Percentiles rank a stretch among this genome's conserved stretches.
Conservation (phyloP, 202 grass and related monocot genomes). For the Panicum virgatum region DNA sequence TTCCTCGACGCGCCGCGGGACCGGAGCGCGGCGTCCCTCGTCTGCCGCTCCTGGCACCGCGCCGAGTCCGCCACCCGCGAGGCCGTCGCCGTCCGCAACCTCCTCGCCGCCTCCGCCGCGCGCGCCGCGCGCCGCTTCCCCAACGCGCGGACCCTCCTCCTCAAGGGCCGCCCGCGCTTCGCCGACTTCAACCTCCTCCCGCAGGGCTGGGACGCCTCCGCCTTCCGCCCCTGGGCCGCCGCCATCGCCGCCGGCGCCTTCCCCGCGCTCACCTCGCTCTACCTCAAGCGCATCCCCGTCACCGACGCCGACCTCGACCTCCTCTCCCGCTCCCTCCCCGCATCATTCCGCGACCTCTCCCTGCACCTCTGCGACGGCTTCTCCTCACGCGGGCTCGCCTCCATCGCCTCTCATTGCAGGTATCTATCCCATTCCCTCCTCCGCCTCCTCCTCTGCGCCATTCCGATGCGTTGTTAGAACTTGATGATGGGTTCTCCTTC, state of each 20-base stretch:
- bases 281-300: constrained; percentile 82
- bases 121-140: constrained; percentile 70
- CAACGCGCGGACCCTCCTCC: constrained; percentile 53
- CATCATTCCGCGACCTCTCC: constrained; percentile 62
- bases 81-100: constrained; percentile 68
- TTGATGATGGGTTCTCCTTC: not conserved
- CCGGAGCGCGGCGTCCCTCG: constrained; percentile 72
- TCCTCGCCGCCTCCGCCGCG: constrained; percentile 66
- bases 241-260: constrained; percentile 48
- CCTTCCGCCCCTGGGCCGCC: constrained; percentile 70
- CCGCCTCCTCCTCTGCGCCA: not conserved
- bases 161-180: constrained; percentile 87
- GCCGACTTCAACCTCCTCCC: constrained; percentile 86
- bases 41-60: constrained; percentile 80
- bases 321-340: constrained; percentile 43
- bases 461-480: not conserved
- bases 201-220: constrained; percentile 63
- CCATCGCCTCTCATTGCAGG: constrained; percentile 82
- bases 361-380: constrained; percentile 91
- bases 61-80: constrained; percentile 73
- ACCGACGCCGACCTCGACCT: constrained; percentile 76
- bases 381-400: constrained; percentile 66
- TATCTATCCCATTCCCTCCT: constrained; percentile 16
- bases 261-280: constrained; percentile 59
- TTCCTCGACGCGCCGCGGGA: constrained; percentile 69